Base-by-base conservation (phyloP, 768 basidiomycete species). In the Pisolithus microcarpus region DNA sequence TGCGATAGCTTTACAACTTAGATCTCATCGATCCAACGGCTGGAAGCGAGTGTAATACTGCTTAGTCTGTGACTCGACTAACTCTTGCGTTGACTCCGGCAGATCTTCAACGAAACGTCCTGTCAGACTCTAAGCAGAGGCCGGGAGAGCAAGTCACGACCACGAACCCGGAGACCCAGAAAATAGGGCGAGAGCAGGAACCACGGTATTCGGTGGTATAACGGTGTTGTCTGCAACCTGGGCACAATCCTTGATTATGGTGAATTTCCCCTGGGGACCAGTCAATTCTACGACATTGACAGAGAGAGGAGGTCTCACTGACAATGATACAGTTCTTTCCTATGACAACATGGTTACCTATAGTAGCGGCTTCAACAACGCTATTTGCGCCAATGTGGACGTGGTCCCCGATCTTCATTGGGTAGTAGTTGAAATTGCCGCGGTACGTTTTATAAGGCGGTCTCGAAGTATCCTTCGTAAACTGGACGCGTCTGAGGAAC, bases 301-400 rank as follows among this genome's bases (percentile, higher is more conserved):
- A 23, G 38, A 50, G 43, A 15, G 51, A 51, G 46, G 34, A 15
- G 51, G 10, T 11, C 70, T 23, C 15, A 8, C 86, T 53, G 59
- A 93, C 95, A 56, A 99, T 90, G 55, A 98, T 82, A 63, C 94
- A 95, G 63, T 91, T 91, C 72, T 88, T 90, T 38, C 95, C 95
- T 51, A 99, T 95, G 63, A 92, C 84, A 45, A 96, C 93, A 57
- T 92, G 84, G 61, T 85, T 91, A 3, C 96, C 95, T 45, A 98
- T 93, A 2, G 85, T 87, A 0, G 94, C 93, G 0, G 96, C 96
- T 70, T 99, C 96, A 19, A 99, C 79, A 48, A 98, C 82, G 39
- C 79, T 81, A 56, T 81, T 80, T 18, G 87, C 81, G 16, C 94
- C 95, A 42, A 99, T 90, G 55, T 95, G 86, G 21, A 98, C 96